These are phyloP conservation scores for Polygonum maritimum DNA, from an alignment of 148 eudicot species.

Conservation along the genomic window DNA sequence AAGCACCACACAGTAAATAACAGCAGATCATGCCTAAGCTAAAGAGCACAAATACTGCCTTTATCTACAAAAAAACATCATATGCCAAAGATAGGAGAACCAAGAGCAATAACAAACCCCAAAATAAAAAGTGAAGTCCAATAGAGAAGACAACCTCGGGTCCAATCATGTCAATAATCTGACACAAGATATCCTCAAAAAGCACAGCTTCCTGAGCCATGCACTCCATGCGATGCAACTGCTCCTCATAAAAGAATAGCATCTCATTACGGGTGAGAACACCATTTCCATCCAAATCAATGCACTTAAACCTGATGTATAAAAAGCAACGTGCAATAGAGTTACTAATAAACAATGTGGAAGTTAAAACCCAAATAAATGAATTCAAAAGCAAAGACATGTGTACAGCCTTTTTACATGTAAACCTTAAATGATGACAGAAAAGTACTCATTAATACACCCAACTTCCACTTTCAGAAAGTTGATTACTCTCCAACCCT, in stretches of 20 bases:
- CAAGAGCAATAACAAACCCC: not conserved
- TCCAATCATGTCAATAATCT: conserved; percentile 83
- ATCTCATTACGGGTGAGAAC: conserved; percentile 77
- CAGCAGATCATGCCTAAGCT: not conserved
- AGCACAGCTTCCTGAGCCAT: conserved; percentile 99
- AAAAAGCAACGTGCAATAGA: not conserved
- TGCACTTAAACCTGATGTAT: conserved; percentile 81
- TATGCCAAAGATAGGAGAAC: not conserved
- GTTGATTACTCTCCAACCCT: not conserved
- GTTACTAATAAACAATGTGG: not conserved
- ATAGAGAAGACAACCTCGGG: conserved; percentile 54
- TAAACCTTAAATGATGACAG: not conserved
- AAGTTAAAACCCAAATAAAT: not conserved
- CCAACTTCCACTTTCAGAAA: not conserved
- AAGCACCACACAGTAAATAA: not conserved
- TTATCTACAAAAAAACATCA: not conserved
- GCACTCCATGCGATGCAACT: conserved; percentile 98
- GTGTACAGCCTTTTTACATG: not conserved
- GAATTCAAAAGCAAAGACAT: not conserved
- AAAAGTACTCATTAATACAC: not conserved
- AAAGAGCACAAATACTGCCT: not conserved
- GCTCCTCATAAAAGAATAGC: conserved; percentile 98
- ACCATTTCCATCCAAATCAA: conserved; percentile 93
- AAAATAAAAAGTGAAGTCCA: not conserved
- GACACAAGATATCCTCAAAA: conserved; percentile 96